These are phyloP conservation scores for Nitzschia sp. DNA, from an alignment of 108 stramenopile genomes.

Conservation along the genomic window DNA sequence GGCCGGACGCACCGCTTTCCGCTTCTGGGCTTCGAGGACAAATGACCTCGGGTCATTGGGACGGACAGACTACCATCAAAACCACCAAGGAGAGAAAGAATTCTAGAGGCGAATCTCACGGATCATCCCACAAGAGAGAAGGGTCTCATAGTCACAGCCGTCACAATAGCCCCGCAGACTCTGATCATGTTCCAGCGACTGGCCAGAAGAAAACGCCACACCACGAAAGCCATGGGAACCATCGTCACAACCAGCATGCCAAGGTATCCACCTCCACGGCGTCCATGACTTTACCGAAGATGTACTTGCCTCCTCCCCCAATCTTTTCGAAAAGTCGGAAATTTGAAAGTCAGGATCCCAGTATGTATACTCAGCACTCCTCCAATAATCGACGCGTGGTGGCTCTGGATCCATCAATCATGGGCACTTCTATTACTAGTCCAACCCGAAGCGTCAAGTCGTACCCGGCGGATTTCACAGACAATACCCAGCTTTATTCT, in stretches of 20 bases:
- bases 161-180: neutral
- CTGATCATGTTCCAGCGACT: neutral
- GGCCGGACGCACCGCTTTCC: slow-evolving; percentile 10
- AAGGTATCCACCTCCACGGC: neutral
- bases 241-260: neutral
- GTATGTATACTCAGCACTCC: slow-evolving; percentile 9
- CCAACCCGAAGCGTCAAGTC: slow-evolving; percentile 20
- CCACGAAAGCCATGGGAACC: neutral
- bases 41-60: slow-evolving; percentile 25
- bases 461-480: slow-evolving; percentile 58
- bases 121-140: neutral
- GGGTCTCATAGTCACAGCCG: neutral
- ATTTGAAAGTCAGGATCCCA: slow-evolving; percentile 18
- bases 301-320: slow-evolving; percentile 15
- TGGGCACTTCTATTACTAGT: neutral
- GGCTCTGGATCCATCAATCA: slow-evolving; percentile 12
- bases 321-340: neutral
- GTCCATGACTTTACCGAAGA: neutral
- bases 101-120: neutral
- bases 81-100: neutral
- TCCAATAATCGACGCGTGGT: slow-evolving; percentile 21
- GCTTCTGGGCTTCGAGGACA: slow-evolving; percentile 33
- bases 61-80: neutral
- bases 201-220: neutral
- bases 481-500: slow-evolving; percentile 68